phyloP scores from a whole-genome alignment of 2,329 filamentous ascomycete species.

The Trichothecium sympodiale region DNA sequence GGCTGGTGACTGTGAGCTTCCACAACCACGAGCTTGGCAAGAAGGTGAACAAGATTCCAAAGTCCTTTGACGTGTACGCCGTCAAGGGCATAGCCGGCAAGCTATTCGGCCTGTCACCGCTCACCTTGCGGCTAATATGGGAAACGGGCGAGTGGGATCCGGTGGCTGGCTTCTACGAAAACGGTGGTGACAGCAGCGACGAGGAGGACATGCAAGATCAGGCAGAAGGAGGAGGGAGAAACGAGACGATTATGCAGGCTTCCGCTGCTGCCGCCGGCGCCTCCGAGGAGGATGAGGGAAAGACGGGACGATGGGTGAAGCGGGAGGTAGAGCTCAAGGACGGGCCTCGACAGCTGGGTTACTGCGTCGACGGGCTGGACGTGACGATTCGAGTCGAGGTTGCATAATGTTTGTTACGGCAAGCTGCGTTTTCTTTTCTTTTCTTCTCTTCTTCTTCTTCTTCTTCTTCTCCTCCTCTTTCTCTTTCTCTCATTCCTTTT shows the following conservation, averaged over 20 bases:
- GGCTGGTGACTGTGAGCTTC: constrained; percentile 58
- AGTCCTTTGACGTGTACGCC: constrained; percentile 67
- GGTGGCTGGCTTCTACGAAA: constrained; percentile 50
- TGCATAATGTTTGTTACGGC: constrained; percentile 14
- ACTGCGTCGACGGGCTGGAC: constrained; percentile 66
- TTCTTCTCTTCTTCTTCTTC: neutral
- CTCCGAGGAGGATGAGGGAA: constrained; percentile 11
- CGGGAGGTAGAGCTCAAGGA: constrained; percentile 71
- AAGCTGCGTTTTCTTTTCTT: constrained; percentile 11
- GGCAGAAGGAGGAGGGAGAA: constrained; percentile 9
- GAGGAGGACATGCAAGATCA: constrained; percentile 29
- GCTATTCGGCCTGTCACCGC: constrained; percentile 54
- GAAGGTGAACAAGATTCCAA: constrained; percentile 49
- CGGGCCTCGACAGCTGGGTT: constrained; percentile 71
- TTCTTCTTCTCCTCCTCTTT: neutral
- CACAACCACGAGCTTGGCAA: constrained; percentile 12
- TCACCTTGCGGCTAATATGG: constrained; percentile 61
- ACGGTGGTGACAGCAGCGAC: constrained; percentile 42
- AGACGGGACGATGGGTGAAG: constrained; percentile 54
- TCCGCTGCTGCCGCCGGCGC: neutral
- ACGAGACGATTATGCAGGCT: neutral
- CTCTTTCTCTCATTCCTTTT: too few relatives aligned
- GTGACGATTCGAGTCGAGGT: constrained; percentile 61
- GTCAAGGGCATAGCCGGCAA: constrained; percentile 69
- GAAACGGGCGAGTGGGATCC: constrained; percentile 89